Percentiles rank a stretch among this genome's conserved stretches.
These are phyloP conservation scores for Geranomyces variabilis DNA, from an alignment of 192 early-diverging fungal species.

Conservation along the genomic window DNA sequence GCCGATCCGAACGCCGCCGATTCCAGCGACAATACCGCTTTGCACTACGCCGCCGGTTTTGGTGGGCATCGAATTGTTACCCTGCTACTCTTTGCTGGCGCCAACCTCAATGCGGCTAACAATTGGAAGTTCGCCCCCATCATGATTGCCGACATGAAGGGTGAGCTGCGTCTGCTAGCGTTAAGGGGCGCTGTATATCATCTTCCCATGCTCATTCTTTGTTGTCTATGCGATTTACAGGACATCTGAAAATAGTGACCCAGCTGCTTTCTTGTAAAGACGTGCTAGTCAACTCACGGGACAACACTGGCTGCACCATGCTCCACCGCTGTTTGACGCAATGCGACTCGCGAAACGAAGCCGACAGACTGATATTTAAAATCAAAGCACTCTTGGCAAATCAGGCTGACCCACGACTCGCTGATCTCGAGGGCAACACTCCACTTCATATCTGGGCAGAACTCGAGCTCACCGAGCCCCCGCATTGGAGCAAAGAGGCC, in stretches of 20 bases:
- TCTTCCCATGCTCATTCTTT: not conserved
- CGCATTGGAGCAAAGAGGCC: too few species aligned
- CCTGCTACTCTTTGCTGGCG: slow-evolving; percentile 45
- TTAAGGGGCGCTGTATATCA: not conserved
- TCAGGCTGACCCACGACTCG: slow-evolving; percentile 46
- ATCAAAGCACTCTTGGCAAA: slow-evolving; percentile 26
- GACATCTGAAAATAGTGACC: slow-evolving; percentile 49
- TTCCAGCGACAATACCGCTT: slow-evolving; percentile 48
- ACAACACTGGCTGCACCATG: slow-evolving; percentile 53
- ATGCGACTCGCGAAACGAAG: slow-evolving; percentile 31
- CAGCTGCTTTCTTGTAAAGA: slow-evolving; percentile 38
- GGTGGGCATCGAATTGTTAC: slow-evolving; percentile 10
- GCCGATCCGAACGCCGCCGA: slow-evolving; percentile 48
- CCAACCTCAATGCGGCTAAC: slow-evolving; percentile 46
- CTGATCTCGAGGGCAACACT: slow-evolving; percentile 40
- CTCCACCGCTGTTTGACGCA: slow-evolving; percentile 41
- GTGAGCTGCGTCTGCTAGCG: not conserved
- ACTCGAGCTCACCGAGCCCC: not conserved
- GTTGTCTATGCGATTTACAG: not conserved
- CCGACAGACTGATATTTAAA: slow-evolving; percentile 27
- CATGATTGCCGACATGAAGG: slow-evolving; percentile 57
- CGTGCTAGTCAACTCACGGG: slow-evolving; percentile 52
- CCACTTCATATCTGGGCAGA: slow-evolving; percentile 33
- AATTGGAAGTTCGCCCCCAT: slow-evolving; percentile 56
- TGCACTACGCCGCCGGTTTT: slow-evolving; percentile 59